Evolutionary conservation across 2,329 filamentous ascomycete genomes (phyloP), one percentile per base, ranked within the genome.

Genomic region (Lasiodiplodia gonubiensis): DNA sequence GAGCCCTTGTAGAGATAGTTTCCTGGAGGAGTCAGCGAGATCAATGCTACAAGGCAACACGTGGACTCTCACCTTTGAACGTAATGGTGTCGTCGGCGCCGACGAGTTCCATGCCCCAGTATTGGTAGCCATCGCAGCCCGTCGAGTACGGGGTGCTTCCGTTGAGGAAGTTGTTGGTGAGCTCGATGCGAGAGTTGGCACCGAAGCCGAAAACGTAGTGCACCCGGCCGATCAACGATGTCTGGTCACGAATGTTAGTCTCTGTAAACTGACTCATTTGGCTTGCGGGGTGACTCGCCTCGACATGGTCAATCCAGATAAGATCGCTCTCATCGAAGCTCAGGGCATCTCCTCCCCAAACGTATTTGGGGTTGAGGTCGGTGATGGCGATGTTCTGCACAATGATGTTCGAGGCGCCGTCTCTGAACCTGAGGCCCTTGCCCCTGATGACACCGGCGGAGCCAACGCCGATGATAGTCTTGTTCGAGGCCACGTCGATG

Each of bases 311-410:
- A 52, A 79, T 77, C 77, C 77, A 79, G 66, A 79, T 69, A 18
- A 71, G 69, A 35, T 75, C 73, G 23, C 70, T 71, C 18, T 74
- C 76, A 25, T 74, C 74, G 7, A 80, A 59, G 11, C 74, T 76
- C 64, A 80, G 77, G 14, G 74, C 78, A 69, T 79, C 77, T 25
- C 78, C 78, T 21, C 78, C 78, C 78, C 77, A 80, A 51, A 79
- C 75, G 63, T 78, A 79, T 37, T 79, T 69, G 0, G 78, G 77
- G 71, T 80, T 80, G 25, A 79, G 69, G 25, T 78, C 73, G 25
- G 75, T 77, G 69, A 80, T 78, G 37, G 73, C 71, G 25, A 82
- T 74, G 72, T 81, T 81, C 69, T 81, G 77, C 68, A 82, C 74
- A 61, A 75, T 75, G 49, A 80, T 69, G 68, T 80, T 80, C 53